Conservation (phyloP, 148 eudicot genomes). For the Hydrangea macrophylla region DNA sequence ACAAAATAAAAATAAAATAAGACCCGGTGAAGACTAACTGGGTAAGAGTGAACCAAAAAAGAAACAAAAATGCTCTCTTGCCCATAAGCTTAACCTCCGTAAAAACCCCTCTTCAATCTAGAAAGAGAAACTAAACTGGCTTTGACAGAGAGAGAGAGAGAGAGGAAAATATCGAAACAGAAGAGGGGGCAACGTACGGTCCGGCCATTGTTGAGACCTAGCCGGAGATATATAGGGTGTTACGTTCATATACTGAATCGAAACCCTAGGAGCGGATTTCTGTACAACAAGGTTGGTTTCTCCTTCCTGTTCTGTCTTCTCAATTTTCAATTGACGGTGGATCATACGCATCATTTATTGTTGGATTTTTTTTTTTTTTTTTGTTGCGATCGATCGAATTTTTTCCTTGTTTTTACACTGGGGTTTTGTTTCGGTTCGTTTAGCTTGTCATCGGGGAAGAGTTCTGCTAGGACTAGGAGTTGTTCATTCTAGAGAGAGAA, state of each 20-base stretch:
- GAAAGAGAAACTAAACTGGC: too few species aligned
- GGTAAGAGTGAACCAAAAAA: too few species aligned
- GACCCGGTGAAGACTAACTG: too few species aligned
- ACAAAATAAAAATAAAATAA: too few species aligned
- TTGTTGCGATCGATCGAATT: background rate
- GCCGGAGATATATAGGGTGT: background rate
- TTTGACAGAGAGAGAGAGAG: background rate
- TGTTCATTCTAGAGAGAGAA: background rate
- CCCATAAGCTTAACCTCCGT: too few species aligned
- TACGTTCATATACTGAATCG: too few species aligned
- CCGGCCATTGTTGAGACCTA: background rate
- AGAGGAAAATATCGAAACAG: background rate
- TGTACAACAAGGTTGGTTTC: conserved; percentile 12
- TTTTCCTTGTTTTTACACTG: background rate
- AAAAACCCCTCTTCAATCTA: background rate
- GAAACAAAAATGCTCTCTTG: too few species aligned
- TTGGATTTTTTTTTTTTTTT: conserved; percentile 4
- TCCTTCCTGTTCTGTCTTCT: background rate
- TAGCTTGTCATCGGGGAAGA: background rate
- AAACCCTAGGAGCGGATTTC: conserved; percentile 5
- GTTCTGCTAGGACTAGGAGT: background rate
- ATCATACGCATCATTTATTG: background rate
- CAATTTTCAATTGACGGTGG: background rate
- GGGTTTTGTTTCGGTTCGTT: conserved; percentile 1
- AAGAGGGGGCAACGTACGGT: background rate